Conservation (phyloP, 2,329 filamentous ascomycete species). For the Alternaria triticina region DNA sequence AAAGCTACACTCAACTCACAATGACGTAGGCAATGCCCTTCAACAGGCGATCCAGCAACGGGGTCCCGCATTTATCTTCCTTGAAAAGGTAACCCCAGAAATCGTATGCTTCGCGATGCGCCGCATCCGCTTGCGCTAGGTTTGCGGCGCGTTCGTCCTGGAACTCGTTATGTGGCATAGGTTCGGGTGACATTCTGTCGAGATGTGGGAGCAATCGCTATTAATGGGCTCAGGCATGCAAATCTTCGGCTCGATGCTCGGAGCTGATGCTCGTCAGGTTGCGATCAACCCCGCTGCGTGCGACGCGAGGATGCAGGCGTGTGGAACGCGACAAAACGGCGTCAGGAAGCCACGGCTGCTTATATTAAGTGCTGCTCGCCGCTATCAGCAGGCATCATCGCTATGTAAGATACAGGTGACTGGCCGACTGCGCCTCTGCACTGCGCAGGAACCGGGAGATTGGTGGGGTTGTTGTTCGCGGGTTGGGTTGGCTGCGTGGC, state of each 20-base stretch:
- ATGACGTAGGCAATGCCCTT: conserved; percentile 56
- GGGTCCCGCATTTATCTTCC: conserved; percentile 58
- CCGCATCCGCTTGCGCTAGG: conserved; percentile 32
- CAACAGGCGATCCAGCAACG: conserved; percentile 54
- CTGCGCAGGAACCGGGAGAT: conserved; percentile 22
- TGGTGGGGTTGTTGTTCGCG: conserved; percentile 20
- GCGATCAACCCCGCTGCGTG: conserved; percentile 27
- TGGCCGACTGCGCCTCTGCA: conserved; percentile 32
- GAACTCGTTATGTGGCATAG: conserved; percentile 26
- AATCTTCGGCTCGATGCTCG: conserved; percentile 21
- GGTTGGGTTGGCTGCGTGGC: conserved; percentile 8
- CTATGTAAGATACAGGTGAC: conserved; percentile 31
- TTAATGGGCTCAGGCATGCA: conserved; percentile 14
- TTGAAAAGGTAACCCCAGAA: conserved; percentile 61
- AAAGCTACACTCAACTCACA: conserved; percentile 37
- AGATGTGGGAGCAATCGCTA: neutral
- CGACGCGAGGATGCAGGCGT: conserved; percentile 14
- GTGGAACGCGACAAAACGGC: conserved; percentile 9
- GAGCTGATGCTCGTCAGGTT: conserved; percentile 23
- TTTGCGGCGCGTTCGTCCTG: conserved; percentile 26
- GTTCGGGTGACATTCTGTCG: conserved; percentile 38
- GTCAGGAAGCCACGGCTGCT: conserved; percentile 14
- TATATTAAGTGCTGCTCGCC: conserved; percentile 13
- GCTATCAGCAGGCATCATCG: conserved; percentile 17
- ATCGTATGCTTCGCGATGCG: conserved; percentile 52